Conservation (phyloP, 805 yeast species). For the Tetrapisispora taiwanensis region DNA sequence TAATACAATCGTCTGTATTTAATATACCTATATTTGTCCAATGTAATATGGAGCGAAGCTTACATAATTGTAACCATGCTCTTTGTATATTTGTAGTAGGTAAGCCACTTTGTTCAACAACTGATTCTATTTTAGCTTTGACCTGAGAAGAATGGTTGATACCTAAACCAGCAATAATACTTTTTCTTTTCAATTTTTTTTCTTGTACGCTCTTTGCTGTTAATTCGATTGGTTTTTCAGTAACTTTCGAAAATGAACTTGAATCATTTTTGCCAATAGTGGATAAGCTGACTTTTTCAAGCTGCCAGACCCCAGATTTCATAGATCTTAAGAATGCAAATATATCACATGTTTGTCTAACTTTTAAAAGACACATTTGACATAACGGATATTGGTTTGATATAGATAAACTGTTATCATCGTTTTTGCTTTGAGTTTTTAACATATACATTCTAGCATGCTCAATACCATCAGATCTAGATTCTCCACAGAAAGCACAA, state of each 20-base stretch:
- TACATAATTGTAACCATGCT: constrained; percentile 55
- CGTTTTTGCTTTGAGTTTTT: constrained; percentile 34
- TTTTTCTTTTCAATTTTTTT: constrained; percentile 18
- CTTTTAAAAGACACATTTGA: constrained; percentile 66
- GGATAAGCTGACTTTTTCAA: constrained; percentile 32
- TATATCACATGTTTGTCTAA: constrained; percentile 75
- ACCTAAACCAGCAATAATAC: constrained; percentile 20
- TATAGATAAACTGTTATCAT: constrained; percentile 22
- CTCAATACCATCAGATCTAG: constrained; percentile 55
- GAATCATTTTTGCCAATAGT: constrained; percentile 12
- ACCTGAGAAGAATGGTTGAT: constrained; percentile 8
- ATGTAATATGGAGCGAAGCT: constrained; percentile 61
- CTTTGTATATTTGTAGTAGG: constrained; percentile 33
- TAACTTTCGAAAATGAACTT: constrained; percentile 10
- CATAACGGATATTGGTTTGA: constrained; percentile 57
- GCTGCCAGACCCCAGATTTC: constrained; percentile 48
- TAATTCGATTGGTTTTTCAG: constrained; percentile 5
- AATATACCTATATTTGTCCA: constrained; percentile 80
- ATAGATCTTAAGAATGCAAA: constrained; percentile 66
- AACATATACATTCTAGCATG: constrained; percentile 71
- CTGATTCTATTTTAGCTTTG: constrained; percentile 10
- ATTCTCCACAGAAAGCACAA: constrained; percentile 81
- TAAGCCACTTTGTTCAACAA: constrained; percentile 14
- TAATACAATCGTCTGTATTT: constrained; percentile 37
- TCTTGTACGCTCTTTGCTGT: constrained; percentile 16